Conservation (phyloP, 345 rosid species). For the Crucihimalaya himalaica region DNA sequence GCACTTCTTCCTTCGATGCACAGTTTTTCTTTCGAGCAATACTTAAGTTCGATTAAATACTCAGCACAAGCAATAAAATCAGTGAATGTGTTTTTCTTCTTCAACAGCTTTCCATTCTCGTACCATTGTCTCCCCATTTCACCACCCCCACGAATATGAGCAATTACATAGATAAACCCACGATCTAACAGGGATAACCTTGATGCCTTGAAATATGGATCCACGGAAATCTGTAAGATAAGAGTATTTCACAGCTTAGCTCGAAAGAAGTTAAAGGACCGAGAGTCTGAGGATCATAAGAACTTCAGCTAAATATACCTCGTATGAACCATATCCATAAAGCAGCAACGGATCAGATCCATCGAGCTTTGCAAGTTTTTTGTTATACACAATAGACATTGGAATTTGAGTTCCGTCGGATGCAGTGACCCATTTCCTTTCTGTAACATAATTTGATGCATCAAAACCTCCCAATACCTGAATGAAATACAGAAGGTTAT, state of each 20-base stretch:
- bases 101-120: slow-evolving; percentile 82
- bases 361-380: slow-evolving; percentile 75
- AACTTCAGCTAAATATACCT: slow-evolving; percentile 54
- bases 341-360: slow-evolving; percentile 81
- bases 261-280: not conserved
- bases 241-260: slow-evolving; percentile 20
- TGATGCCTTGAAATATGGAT: slow-evolving; percentile 72
- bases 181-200: slow-evolving; percentile 88
- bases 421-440: slow-evolving; percentile 90
- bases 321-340: slow-evolving; percentile 95
- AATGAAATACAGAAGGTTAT: slow-evolving; percentile 6
- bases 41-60: slow-evolving; percentile 63
- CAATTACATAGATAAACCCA: slow-evolving; percentile 79
- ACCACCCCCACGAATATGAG: slow-evolving; percentile 98
- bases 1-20: slow-evolving; percentile 94
- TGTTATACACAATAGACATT: slow-evolving; percentile 71
- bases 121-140: slow-evolving; percentile 99
- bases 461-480: slow-evolving; percentile 95
- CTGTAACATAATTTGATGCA: slow-evolving; percentile 71
- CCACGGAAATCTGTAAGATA: slow-evolving; percentile 55
- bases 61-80: slow-evolving; percentile 90
- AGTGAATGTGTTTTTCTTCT: slow-evolving; percentile 86
- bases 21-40: slow-evolving; percentile 75
- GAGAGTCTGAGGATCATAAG: not conserved
- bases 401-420: slow-evolving; percentile 87